Evolutionary conservation across 495 filamentous ascomycete genomes (phyloP).

Genomic region (Mycothermus thermophilus): DNA sequence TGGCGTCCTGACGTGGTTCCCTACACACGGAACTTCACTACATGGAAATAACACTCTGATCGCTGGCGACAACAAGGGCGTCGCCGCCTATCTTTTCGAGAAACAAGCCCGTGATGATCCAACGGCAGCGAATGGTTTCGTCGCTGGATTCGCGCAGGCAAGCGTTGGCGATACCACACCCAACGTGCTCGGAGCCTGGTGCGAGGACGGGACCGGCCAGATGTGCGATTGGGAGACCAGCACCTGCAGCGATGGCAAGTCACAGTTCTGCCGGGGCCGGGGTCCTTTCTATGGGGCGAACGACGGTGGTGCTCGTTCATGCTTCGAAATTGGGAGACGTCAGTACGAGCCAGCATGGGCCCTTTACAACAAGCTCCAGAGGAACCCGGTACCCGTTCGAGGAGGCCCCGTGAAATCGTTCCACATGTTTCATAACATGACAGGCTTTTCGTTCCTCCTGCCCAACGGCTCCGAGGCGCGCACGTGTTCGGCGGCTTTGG

Average conservation of each 20-base stretch:
- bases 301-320: slow-evolving; percentile 63
- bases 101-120: slow-evolving; percentile 41
- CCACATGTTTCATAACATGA: slow-evolving; percentile 64
- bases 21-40: slow-evolving; percentile 85
- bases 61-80: slow-evolving; percentile 91
- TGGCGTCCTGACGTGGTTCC: slow-evolving; percentile 83
- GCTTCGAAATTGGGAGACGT: slow-evolving; percentile 62
- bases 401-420: slow-evolving; percentile 55
- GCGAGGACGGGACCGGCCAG: slow-evolving; percentile 60
- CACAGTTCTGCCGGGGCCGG: slow-evolving; percentile 67
- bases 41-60: slow-evolving; percentile 87
- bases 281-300: slow-evolving; percentile 64
- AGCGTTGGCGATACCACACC: slow-evolving; percentile 90
- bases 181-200: slow-evolving; percentile 74
- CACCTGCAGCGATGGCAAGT: slow-evolving; percentile 58
- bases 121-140: slow-evolving; percentile 52
- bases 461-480: slow-evolving; percentile 56
- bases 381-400: slow-evolving; percentile 34
- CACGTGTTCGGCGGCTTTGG: slow-evolving; percentile 85
- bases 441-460: slow-evolving; percentile 56
- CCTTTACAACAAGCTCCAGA: slow-evolving; percentile 45
- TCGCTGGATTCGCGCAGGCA: slow-evolving; percentile 89
- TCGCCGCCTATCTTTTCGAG: slow-evolving; percentile 79
- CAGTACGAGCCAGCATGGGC: slow-evolving; percentile 57
- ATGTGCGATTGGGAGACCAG: slow-evolving; percentile 62